Percentiles rank a stretch among this genome's conserved stretches.
These are phyloP conservation scores for Ophiostoma sp. DNA, from an alignment of 2,329 filamentous ascomycete species.

Conservation along the genomic window DNA sequence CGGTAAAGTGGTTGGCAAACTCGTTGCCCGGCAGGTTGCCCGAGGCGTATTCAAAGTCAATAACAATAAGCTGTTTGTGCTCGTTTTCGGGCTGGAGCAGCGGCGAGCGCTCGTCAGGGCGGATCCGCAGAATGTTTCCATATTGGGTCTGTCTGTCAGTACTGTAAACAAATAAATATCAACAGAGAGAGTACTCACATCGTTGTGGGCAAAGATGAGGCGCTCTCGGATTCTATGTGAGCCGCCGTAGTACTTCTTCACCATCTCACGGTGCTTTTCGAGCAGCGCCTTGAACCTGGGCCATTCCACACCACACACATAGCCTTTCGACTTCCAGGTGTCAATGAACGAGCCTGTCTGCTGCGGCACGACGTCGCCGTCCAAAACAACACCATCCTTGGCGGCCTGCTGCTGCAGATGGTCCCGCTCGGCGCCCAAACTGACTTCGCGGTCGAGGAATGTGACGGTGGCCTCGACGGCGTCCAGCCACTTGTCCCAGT, in stretches of 20 bases:
- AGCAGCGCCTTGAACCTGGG: constrained; percentile 71
- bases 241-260: constrained; percentile 72
- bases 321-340: constrained; percentile 68
- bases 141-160: constrained; percentile 76
- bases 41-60: constrained; percentile 96
- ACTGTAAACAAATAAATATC: neutral
- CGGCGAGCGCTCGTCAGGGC: constrained; percentile 73
- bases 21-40: constrained; percentile 85
- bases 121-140: constrained; percentile 84
- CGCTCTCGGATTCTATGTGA: constrained; percentile 65
- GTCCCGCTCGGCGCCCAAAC: constrained; percentile 34
- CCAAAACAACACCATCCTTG: neutral
- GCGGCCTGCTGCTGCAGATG: constrained; percentile 34
- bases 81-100: constrained; percentile 85
- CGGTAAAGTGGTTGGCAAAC: constrained; percentile 97
- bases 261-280: constrained; percentile 72
- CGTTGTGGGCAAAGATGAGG: constrained; percentile 95
- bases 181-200: constrained; percentile 59
- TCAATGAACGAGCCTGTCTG: constrained; percentile 33
- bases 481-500: constrained; percentile 90
- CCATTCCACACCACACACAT: constrained; percentile 85
- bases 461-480: constrained; percentile 62
- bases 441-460: constrained; percentile 60
- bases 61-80: constrained; percentile 94
- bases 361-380: neutral